Base-by-base conservation (phyloP, 2,329 filamentous ascomycete genomes). In the Arthrobotrys sphaeroides region DNA sequence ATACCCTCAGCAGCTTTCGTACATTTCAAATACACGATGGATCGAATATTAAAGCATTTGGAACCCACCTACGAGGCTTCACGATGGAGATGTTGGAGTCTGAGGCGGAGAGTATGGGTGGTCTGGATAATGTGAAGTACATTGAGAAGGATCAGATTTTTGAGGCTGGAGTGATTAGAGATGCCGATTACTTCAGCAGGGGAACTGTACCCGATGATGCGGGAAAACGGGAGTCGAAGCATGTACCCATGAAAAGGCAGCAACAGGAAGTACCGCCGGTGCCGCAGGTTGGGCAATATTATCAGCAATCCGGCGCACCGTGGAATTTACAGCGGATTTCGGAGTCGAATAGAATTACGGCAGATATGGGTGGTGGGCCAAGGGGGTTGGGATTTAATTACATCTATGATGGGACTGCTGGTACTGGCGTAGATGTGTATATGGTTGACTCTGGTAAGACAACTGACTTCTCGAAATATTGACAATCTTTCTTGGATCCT, bases 281-380 rank as follows among this genome's bases (percentile, higher is more conserved):
- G 13, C 40, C 36, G 18, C 40, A 64, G 40, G 40, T 40, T 24
- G 43, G 36, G 0, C 36, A 45, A 13, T 26, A 40, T 18, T 31
- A 42, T 24, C 51, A 53, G 16, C 69, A 73, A 26, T 38, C 43
- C 2, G 33, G 40, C 2, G 53, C 69, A 5, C 69, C 69, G 1
- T 73, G 69, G 69, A 61, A 61, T 24, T 24, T 73, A 22, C 42
- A 73, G 24, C 43, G 69, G 13, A 73, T 73, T 6, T 72, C 67
- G 36, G 57, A 72, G 10, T 22, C 7, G 3, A 47, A 22, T 43
- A 57, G 40, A 10, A 40, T 72, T 12, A 12, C 47, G n/a, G 20
- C 22, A 18, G 13, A 13, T 31, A 12, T 12, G 42, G 36, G 18
- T 16, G 12, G 43, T 33, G 59, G 26, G 5, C 22, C 51, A 7